Evolutionary conservation across 2,329 filamentous ascomycete genomes (phyloP).

Genomic region (Trichoderma sp.): DNA sequence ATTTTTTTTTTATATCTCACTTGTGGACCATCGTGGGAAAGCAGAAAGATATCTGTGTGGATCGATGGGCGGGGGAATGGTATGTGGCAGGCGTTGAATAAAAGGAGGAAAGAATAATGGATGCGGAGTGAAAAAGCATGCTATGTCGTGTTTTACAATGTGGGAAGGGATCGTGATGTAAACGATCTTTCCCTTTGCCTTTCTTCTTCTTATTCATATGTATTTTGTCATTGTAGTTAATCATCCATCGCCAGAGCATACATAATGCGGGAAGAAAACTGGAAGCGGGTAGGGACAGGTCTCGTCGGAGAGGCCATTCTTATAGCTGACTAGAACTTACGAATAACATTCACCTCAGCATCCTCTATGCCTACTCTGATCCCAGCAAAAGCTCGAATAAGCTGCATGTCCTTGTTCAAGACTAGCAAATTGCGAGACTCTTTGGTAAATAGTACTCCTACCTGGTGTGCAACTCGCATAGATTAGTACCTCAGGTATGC

Average conservation of each 20-base stretch:
- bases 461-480: too few species aligned
- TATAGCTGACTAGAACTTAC: constrained; percentile 4
- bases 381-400: too few species aligned
- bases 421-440: neutral
- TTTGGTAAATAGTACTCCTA: too few species aligned
- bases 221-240: constrained; percentile 11
- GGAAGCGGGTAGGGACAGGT: constrained; percentile 1
- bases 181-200: neutral
- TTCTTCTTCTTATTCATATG: neutral
- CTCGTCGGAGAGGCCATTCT: neutral
- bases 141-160: neutral
- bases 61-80: neutral
- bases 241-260: neutral
- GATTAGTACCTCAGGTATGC: too few species aligned
- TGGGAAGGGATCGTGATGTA: neutral
- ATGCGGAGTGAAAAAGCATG: neutral
- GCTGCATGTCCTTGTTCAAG: neutral
- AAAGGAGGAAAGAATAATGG: constrained; percentile 2
- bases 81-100: neutral
- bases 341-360: neutral
- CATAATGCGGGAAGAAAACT: constrained; percentile 3
- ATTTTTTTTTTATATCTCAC: neutral
- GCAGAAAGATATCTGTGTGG: neutral
- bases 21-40: neutral
- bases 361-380: neutral